These are phyloP conservation scores for Oropetium thomaeum DNA, from an alignment of 176 grass and related monocot genomes.

Conservation along the genomic window DNA sequence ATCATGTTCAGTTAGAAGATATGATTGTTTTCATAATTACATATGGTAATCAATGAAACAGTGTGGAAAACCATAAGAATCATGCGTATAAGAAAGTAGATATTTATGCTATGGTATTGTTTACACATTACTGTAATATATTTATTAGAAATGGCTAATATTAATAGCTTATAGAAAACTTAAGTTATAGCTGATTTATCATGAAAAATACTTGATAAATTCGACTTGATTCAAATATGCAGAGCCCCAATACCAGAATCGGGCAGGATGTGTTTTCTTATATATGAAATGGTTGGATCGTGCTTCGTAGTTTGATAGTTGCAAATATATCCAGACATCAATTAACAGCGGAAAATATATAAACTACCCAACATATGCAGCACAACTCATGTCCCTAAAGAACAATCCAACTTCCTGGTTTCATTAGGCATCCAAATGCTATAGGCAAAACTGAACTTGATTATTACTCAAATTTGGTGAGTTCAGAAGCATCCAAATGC, in stretches of 20 bases:
- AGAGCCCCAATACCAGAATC: not conserved
- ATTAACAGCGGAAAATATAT: not conserved
- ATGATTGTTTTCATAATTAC: not conserved
- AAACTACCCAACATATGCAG: not conserved
- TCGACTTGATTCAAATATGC: slow-evolving; percentile 4
- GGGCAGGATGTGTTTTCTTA: not conserved
- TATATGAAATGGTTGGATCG: slow-evolving; percentile 1
- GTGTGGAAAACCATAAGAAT: not conserved
- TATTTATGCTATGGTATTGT: slow-evolving; percentile 14
- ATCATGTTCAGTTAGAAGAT: slow-evolving; percentile 14
- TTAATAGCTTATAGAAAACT: not conserved
- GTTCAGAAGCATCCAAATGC: slow-evolving; percentile 13
- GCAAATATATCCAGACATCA: not conserved
- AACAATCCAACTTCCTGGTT: not conserved
- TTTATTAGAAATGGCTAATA: not conserved
- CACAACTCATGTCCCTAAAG: not conserved
- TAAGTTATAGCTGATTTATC: not conserved
- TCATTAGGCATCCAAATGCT: slow-evolving; percentile 3
- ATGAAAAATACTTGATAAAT: not conserved
- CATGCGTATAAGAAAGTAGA: not conserved
- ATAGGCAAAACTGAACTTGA: slow-evolving; percentile 6
- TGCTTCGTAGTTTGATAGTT: not conserved
- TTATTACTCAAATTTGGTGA: slow-evolving; percentile 13
- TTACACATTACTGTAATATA: not conserved
- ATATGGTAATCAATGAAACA: not conserved